Percentiles rank a stretch among this genome's conserved stretches.
These are phyloP conservation scores for Talaromyces liani DNA, from an alignment of 495 filamentous ascomycete species.

Conservation along the genomic window DNA sequence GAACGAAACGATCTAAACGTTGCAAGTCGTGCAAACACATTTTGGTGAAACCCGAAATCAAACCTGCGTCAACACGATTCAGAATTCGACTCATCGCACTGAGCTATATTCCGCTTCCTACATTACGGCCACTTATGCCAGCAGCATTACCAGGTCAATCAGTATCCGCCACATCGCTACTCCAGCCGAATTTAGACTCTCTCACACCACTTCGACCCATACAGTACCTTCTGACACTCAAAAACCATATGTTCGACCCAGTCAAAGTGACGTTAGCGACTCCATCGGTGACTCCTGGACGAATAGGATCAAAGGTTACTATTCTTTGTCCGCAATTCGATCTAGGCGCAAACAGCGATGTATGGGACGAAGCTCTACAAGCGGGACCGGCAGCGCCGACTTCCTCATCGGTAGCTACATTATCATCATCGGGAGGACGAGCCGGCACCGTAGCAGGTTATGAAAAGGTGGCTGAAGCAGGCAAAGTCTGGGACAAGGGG, in stretches of 20 bases:
- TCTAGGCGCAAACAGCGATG: constrained; percentile 88
- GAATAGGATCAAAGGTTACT: constrained; percentile 71
- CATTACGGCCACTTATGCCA: constrained; percentile 56
- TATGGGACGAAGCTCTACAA: constrained; percentile 85
- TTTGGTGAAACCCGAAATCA: constrained; percentile 88
- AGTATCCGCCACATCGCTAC: constrained; percentile 17
- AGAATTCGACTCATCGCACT: constrained; percentile 82
- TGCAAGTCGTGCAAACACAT: constrained; percentile 91
- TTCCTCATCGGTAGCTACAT: constrained; percentile 21
- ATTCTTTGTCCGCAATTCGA: constrained; percentile 93
- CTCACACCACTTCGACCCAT: constrained; percentile 61
- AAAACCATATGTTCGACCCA: constrained; percentile 88
- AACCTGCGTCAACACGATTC: constrained; percentile 77
- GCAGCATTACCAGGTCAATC: constrained; percentile 17
- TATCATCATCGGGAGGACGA: constrained; percentile 14
- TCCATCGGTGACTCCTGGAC: constrained; percentile 70
- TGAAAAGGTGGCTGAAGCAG: constrained; percentile 68
- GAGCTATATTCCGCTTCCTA: constrained; percentile 79
- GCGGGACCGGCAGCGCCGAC: constrained; percentile 25
- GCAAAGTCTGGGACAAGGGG: constrained; percentile 90
- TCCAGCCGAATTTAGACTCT: constrained; percentile 32
- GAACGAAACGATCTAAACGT: constrained; percentile 88
- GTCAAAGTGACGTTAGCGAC: constrained; percentile 84
- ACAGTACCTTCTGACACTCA: constrained; percentile 81
- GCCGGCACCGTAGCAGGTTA: constrained; percentile 24